These are phyloP conservation scores for Backusella macrospora DNA, from an alignment of 192 early-diverging fungal species.

Conservation along the genomic window DNA sequence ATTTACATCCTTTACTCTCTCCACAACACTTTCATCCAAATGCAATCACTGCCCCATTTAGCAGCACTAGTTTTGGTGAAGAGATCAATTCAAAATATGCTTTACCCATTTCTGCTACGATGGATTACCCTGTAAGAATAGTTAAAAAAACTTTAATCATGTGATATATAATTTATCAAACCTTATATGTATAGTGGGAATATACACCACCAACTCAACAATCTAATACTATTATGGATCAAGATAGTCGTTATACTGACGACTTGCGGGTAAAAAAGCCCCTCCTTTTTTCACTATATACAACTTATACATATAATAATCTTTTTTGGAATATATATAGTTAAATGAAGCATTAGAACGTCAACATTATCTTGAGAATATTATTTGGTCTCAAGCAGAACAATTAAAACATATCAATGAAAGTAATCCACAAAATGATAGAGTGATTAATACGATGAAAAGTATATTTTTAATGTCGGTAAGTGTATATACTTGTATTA, in stretches of 20 bases:
- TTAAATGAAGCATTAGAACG: slow-evolving; percentile 24
- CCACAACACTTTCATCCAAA: slow-evolving; percentile 9
- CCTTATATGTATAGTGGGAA: neutral
- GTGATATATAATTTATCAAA: neutral
- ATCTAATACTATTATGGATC: neutral
- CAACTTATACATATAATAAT: neutral
- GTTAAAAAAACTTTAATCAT: neutral
- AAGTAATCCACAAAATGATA: neutral
- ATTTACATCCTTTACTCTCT: slow-evolving; percentile 14
- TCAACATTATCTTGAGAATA: slow-evolving; percentile 18
- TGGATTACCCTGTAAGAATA: slow-evolving; percentile 24
- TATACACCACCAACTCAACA: neutral
- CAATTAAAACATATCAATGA: slow-evolving; percentile 22
- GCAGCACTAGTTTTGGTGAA: neutral
- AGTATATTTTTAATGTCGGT: slow-evolving; percentile 28
- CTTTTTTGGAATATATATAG: neutral
- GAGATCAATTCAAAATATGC: neutral
- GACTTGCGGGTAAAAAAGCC: neutral
- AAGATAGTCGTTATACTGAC: neutral
- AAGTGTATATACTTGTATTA: neutral
- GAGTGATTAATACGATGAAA: slow-evolving; percentile 26
- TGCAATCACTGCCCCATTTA: neutral
- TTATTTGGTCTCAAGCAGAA: slow-evolving; percentile 29
- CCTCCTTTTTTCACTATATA: neutral
- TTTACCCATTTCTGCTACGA: slow-evolving; percentile 11